A percentile compares a stretch with the other conserved stretches of the same genome.
These are phyloP conservation scores for Microbotryum violaceum DNA, from an alignment of 1,284 basidiomycete species.

Conservation along the genomic window DNA sequence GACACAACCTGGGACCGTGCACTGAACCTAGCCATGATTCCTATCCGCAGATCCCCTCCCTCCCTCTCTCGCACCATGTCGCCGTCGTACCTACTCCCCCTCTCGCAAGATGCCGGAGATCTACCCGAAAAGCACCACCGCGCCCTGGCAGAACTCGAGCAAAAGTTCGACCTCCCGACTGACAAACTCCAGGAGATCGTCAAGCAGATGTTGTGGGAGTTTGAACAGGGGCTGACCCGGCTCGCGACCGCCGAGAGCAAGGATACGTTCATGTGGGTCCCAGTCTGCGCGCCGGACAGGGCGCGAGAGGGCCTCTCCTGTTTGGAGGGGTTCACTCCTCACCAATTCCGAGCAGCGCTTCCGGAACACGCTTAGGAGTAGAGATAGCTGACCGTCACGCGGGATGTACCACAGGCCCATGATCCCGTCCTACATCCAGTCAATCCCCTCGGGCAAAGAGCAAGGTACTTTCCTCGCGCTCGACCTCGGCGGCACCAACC, in stretches of 20 bases:
- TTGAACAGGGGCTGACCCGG: constrained; percentile 51
- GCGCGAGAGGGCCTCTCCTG: not conserved
- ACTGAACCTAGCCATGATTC: too few species aligned
- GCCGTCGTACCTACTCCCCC: constrained; percentile 26
- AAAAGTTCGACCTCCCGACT: constrained; percentile 59
- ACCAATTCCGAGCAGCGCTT: not conserved
- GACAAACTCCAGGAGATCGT: constrained; percentile 61
- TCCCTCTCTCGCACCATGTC: constrained; percentile 4
- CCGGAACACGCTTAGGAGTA: not conserved
- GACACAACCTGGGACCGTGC: too few species aligned
- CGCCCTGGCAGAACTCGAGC: constrained; percentile 51
- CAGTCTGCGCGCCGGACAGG: not conserved
- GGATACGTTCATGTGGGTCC: constrained; percentile 35
- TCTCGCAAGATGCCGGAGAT: not conserved
- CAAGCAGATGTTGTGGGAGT: constrained; percentile 69
- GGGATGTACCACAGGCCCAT: constrained; percentile 16
- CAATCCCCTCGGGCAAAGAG: constrained; percentile 82
- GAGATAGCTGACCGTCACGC: constrained; percentile 50
- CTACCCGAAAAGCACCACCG: constrained; percentile 16
- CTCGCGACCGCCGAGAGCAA: constrained; percentile 25
- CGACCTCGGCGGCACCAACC: constrained; percentile 88
- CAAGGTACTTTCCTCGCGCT: constrained; percentile 86
- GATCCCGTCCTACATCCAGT: constrained; percentile 74
- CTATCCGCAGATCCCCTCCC: too few species aligned
- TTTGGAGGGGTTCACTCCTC: not conserved